A percentile compares a stretch with the other conserved stretches of the same genome.
Evolutionary conservation across 2,329 filamentous ascomycete species (phyloP).

Genomic region (Talaromyces sp.): DNA sequence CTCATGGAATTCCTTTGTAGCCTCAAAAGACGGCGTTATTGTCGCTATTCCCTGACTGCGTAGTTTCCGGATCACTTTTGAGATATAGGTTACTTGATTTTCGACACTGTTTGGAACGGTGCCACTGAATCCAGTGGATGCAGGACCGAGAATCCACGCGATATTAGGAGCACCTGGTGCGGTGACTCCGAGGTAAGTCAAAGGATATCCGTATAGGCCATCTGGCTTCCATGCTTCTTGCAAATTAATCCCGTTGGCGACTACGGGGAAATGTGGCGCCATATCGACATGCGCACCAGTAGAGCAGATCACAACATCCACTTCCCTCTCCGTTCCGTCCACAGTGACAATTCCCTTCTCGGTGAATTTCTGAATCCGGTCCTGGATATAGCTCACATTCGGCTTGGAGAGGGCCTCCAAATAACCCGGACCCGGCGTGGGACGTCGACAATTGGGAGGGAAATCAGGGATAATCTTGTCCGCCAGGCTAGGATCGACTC

Average conservation of each 20-base stretch:
- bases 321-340: conserved; percentile 53
- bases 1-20: conserved; percentile 53
- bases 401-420: conserved; percentile 58
- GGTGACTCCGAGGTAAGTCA: conserved; percentile 61
- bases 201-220: conserved; percentile 57
- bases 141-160: conserved; percentile 59
- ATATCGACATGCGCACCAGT: conserved; percentile 61
- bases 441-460: conserved; percentile 58
- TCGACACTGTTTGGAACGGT: conserved; percentile 65
- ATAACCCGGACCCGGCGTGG: conserved; percentile 64
- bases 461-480: conserved; percentile 58
- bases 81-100: conserved; percentile 59
- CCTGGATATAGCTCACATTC: conserved; percentile 59
- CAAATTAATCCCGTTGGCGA: conserved; percentile 51
- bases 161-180: conserved; percentile 64
- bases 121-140: conserved; percentile 56
- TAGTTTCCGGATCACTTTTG: conserved; percentile 63
- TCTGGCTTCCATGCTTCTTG: conserved; percentile 52
- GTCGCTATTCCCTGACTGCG: conserved; percentile 61
- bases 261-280: conserved; percentile 57
- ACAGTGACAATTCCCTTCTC: conserved; percentile 55
- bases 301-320: conserved; percentile 63
- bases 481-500: conserved; percentile 53
- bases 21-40: conserved; percentile 52
- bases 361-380: conserved; percentile 55